Conservation (phyloP, 371 early-diverging fungal genomes). For the Mortierella sp. region DNA sequence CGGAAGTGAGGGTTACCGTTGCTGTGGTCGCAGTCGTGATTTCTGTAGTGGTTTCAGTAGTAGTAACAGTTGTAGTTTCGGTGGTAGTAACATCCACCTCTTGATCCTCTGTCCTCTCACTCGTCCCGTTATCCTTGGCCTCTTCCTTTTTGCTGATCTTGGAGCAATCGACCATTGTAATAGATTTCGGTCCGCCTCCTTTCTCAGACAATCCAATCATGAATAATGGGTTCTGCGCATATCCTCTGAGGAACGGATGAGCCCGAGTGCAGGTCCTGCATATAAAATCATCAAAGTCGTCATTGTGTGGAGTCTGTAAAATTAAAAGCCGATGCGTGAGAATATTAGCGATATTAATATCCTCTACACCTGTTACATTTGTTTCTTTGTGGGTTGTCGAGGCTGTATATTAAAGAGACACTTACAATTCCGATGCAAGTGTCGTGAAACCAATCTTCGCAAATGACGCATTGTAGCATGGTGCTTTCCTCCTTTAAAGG, state of each 20-base stretch:
- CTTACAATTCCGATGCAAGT: slow-evolving; percentile 80
- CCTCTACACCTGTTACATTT: too few relatives aligned
- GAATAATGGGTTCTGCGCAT: slow-evolving; percentile 62
- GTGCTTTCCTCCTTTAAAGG: slow-evolving; percentile 76
- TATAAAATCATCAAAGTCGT: slow-evolving; percentile 82
- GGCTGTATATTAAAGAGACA: neutral
- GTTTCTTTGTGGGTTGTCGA: too few relatives aligned
- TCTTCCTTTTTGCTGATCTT: slow-evolving; percentile 11
- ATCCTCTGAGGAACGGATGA: slow-evolving; percentile 69
- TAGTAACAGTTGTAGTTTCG: slow-evolving; percentile 1
- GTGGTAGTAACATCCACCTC: slow-evolving; percentile 7
- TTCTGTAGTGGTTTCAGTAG: neutral
- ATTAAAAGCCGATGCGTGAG: slow-evolving; percentile 5
- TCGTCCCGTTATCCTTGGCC: neutral
- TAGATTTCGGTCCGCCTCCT: slow-evolving; percentile 55
- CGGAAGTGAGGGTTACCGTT: slow-evolving; percentile 1
- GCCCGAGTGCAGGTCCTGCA: slow-evolving; percentile 81
- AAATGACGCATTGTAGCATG: slow-evolving; percentile 89
- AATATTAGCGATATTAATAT: neutral
- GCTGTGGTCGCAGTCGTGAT: slow-evolving; percentile 1
- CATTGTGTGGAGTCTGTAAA: slow-evolving; percentile 71
- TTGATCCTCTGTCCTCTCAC: slow-evolving; percentile 3
- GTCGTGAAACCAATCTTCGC: slow-evolving; percentile 93
- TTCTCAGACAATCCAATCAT: slow-evolving; percentile 62
- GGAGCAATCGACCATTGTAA: slow-evolving; percentile 40